Conservation (phyloP, 805 yeast genomes). For the Cyberlindnera veronae region DNA sequence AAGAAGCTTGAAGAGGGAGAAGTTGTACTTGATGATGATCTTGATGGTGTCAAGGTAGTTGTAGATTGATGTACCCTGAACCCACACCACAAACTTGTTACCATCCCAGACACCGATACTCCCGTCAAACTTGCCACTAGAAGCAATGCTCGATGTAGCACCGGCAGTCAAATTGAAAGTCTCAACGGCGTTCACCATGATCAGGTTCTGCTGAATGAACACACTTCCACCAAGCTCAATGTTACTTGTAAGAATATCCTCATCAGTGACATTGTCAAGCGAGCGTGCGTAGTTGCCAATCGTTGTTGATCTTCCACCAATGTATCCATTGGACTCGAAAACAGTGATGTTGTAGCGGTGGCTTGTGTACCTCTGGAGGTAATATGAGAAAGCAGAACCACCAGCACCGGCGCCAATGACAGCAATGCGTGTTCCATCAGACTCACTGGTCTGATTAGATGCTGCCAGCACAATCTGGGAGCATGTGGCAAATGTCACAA, state of each 20-base stretch:
- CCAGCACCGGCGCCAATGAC: conserved; percentile 52
- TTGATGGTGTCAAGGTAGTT: conserved; percentile 16
- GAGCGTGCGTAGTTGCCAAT: conserved; percentile 19
- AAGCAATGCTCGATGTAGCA: too few relatives aligned
- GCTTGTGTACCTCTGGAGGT: conserved; percentile 37
- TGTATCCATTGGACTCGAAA: conserved; percentile 36
- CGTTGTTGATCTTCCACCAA: conserved; percentile 47
- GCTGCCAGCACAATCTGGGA: conserved; percentile 1
- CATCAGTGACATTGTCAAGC: conserved; percentile 19
- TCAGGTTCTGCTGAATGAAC: conserved; percentile 38
- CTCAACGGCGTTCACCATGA: conserved; percentile 36
- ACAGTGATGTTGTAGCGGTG: conserved; percentile 36
- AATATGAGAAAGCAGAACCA: conserved; percentile 45
- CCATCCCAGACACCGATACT: conserved; percentile 39
- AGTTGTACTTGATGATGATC: conserved; percentile 32
- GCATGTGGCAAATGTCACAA: conserved; percentile 2
- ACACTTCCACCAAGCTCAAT: conserved; percentile 46
- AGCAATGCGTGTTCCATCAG: conserved; percentile 30
- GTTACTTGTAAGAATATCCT: conserved; percentile 12
- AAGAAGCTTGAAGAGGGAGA: conserved; percentile 26
- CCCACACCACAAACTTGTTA: conserved; percentile 21
- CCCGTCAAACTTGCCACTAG: conserved; percentile 14
- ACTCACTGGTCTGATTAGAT: not conserved
- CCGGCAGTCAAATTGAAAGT: conserved; percentile 32
- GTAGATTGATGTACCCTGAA: not conserved